phyloP scores from a whole-genome alignment of 345 rosid genomes.

The Capsella bursapastoris region DNA sequence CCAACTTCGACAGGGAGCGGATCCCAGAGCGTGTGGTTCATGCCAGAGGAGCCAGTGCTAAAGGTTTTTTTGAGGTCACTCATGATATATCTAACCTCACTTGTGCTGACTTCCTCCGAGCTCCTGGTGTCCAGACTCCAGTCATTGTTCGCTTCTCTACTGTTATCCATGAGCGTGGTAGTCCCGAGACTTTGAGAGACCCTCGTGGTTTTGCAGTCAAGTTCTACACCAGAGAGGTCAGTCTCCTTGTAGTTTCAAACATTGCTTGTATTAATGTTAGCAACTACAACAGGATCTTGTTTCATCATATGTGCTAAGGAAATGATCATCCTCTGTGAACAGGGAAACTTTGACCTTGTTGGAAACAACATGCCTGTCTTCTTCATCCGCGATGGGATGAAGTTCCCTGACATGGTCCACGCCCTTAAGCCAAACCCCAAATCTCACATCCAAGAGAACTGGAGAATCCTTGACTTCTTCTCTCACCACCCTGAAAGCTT shows the following conservation, averaged over 20 bases:
- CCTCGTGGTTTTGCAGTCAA: conserved; percentile 95
- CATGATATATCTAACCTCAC: conserved; percentile 74
- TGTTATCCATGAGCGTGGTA: conserved; percentile 91
- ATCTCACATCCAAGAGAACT: conserved; percentile 91
- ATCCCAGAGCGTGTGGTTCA: conserved; percentile 97
- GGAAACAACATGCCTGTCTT: conserved; percentile 98
- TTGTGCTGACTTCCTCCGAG: conserved; percentile 87
- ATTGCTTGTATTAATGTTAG: too few relatives aligned
- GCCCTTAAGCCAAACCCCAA: conserved; percentile 94
- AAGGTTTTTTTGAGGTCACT: conserved; percentile 92
- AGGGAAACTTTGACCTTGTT: conserved; percentile 99
- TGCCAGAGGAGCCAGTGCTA: conserved; percentile 95
- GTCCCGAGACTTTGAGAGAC: conserved; percentile 92
- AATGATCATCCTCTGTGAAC: neutral
- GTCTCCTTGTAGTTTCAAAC: neutral
- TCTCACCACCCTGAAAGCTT: conserved; percentile 93
- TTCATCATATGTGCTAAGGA: neutral
- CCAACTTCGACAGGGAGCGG: conserved; percentile 82
- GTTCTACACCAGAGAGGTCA: conserved; percentile 93
- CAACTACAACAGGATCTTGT: neutral
- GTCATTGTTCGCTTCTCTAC: conserved; percentile 91
- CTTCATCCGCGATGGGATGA: conserved; percentile 93
- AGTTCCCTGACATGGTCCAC: conserved; percentile 95
- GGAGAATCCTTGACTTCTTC: conserved; percentile 95
- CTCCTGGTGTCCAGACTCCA: conserved; percentile 92